Percentiles rank a stretch among this genome's conserved stretches.
Conservation (phyloP, 2,329 filamentous ascomycete species). For the Colletotrichum musicola region DNA sequence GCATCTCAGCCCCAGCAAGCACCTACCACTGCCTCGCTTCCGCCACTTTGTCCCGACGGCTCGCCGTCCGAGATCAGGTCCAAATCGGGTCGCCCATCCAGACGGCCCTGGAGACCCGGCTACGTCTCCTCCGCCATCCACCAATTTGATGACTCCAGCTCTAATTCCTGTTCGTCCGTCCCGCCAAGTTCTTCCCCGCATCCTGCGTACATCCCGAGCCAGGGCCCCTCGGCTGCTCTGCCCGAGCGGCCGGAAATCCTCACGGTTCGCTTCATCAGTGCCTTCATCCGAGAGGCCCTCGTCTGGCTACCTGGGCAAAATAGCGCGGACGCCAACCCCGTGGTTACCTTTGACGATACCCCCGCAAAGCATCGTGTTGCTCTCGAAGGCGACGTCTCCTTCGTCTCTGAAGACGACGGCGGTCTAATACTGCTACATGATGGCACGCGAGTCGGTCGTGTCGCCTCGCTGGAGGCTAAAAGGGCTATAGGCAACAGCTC, state of each 20-base stretch:
- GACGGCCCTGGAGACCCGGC: too few species aligned
- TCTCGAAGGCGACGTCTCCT: background rate
- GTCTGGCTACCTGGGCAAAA: background rate
- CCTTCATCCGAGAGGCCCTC: conserved; percentile 1
- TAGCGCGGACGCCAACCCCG: background rate
- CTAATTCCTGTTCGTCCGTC: too few species aligned
- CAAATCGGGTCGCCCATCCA: too few species aligned
- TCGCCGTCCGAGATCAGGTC: too few species aligned
- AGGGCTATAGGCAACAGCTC: background rate
- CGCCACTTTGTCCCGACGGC: too few species aligned
- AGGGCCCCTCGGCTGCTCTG: too few species aligned
- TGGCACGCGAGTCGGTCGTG: background rate
- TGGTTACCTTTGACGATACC: background rate
- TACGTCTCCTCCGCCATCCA: too few species aligned
- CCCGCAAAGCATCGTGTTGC: background rate
- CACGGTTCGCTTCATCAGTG: background rate
- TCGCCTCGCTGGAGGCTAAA: background rate
- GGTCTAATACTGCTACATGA: background rate
- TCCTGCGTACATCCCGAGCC: too few species aligned
- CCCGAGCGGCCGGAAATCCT: background rate
- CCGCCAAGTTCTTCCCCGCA: too few species aligned
- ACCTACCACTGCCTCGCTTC: too few species aligned
- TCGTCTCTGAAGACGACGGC: background rate
- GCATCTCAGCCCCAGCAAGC: too few species aligned
- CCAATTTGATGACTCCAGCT: too few species aligned